Base-by-base conservation (phyloP, 108 stramenopile species). In the Mediolabrus comicus region DNA sequence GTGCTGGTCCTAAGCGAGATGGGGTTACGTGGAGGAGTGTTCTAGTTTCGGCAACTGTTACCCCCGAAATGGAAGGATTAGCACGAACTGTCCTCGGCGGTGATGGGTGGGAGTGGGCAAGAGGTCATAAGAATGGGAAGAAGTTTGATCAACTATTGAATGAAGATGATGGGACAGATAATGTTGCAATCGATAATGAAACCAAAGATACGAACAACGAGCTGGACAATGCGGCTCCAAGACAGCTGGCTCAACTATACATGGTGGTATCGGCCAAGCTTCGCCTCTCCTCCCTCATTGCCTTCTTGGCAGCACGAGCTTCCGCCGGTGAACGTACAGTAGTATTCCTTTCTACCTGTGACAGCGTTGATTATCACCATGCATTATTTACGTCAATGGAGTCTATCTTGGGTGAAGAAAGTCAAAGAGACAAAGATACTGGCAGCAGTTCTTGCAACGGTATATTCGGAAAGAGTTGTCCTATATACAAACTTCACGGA, bases 1-100 rank as follows among this genome's bases (percentile, higher is more conserved):
- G 77, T 33, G 91, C 88, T 34, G 89, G 98, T 31, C 98, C 97
- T 16, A 82, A 89, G 53, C 84, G 69, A 12, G 65, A 61, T 16
- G 51, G 61, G 27, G 85, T 87, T n/a, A 84, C 97, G 14, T 71
- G 82, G 31, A 98, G 98, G 0, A 86, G 73, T 63, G 6, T 96
- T 79, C 86, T 99, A n/a, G 99, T 99, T 83, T 87, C 85, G 57
- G 98, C 98, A 7, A 99, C 98, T 38, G 98, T 99, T 97, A 99
- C 98, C 2, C 86, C 91, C 32, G 97, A 98, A 71, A 97, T 99
- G 7, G 92, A 97, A 71, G 98, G 98, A 72, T 84, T 99, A 49
- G 95, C 98, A 71, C 75, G 97, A 1, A 97, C 97, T 0, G 94
- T 94, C n/a, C 91, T 99, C 56, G 67, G 62, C 31, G 82, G 97